A percentile compares a stretch with the other conserved stretches of the same genome.
phyloP scores from a whole-genome alignment of 768 basidiomycete species.

The Coprinopsis strossmayeri region DNA sequence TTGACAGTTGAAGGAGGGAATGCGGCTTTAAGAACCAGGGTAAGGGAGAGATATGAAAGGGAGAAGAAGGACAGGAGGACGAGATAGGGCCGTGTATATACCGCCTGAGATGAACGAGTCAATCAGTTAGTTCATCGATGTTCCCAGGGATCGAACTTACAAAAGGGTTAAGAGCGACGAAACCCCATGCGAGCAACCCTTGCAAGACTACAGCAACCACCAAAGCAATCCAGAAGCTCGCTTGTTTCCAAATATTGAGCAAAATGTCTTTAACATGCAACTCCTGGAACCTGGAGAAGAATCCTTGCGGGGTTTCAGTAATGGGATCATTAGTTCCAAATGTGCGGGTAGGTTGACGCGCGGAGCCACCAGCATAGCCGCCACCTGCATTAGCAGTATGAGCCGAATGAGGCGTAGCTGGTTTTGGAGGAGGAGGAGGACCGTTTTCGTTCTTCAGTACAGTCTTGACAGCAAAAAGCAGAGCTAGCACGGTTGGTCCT shows the following conservation, averaged over 20 bases:
- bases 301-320: slow-evolving; percentile 14
- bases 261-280: not conserved
- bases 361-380: not conserved
- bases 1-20: slow-evolving; percentile 18
- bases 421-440: slow-evolving; percentile 9
- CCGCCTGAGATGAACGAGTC: slow-evolving; percentile 9
- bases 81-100: slow-evolving; percentile 35
- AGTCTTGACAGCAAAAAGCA: slow-evolving; percentile 29
- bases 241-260: slow-evolving; percentile 34
- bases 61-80: slow-evolving; percentile 40
- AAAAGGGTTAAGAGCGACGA: slow-evolving; percentile 52
- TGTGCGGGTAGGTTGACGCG: not conserved
- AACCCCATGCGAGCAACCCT: slow-evolving; percentile 39
- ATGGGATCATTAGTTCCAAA: slow-evolving; percentile 3
- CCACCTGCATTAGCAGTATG: not conserved
- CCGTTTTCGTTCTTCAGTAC: slow-evolving; percentile 13
- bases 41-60: slow-evolving; percentile 40
- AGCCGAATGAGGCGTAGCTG: not conserved
- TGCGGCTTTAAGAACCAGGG: slow-evolving; percentile 25
- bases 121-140: not conserved
- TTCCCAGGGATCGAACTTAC: slow-evolving; percentile 31
- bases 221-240: slow-evolving; percentile 59
- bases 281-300: slow-evolving; percentile 10
- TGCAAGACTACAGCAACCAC: slow-evolving; percentile 39
- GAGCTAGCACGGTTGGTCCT: slow-evolving; percentile 50